Conservation (phyloP, 2,329 filamentous ascomycete genomes). For the Botrytis pseudocinerea region DNA sequence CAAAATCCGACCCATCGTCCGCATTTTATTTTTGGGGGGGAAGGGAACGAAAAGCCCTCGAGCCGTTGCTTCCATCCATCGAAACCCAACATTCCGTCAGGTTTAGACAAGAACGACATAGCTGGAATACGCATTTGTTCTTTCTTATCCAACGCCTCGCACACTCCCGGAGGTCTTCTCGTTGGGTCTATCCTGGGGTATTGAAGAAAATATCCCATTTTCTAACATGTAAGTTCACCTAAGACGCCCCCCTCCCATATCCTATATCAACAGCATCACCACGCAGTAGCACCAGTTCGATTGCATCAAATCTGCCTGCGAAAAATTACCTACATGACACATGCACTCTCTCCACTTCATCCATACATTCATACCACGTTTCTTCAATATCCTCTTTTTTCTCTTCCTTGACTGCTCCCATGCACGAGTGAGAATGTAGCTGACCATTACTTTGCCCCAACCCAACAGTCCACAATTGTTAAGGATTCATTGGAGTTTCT, state of each 20-base stretch:
- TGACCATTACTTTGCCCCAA: constrained; percentile 30
- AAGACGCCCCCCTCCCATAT: background rate
- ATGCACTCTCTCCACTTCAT: constrained; percentile 22
- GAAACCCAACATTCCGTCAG: background rate
- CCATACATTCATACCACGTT: constrained; percentile 22
- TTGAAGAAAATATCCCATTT: constrained; percentile 8
- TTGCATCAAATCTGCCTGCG: constrained; percentile 16
- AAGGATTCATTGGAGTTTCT: constrained; percentile 14
- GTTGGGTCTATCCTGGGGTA: background rate
- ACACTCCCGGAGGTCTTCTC: background rate
- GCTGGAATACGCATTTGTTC: constrained; percentile 18
- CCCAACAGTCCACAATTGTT: constrained; percentile 29
- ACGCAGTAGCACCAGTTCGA: constrained; percentile 21
- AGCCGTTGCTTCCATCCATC: background rate
- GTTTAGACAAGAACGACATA: background rate
- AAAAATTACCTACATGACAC: constrained; percentile 27
- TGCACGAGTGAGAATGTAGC: constrained; percentile 26
- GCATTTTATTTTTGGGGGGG: background rate
- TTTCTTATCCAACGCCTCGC: background rate
- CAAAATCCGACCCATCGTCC: constrained; percentile 12
- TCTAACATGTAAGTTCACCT: background rate
- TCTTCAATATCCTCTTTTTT: constrained; percentile 22
- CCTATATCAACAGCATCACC: constrained; percentile 28
- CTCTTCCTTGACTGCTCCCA: constrained; percentile 13
- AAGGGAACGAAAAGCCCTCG: background rate